phyloP scores from a whole-genome alignment of 345 rosid genomes.

The Eucalyptus pauciflora region DNA sequence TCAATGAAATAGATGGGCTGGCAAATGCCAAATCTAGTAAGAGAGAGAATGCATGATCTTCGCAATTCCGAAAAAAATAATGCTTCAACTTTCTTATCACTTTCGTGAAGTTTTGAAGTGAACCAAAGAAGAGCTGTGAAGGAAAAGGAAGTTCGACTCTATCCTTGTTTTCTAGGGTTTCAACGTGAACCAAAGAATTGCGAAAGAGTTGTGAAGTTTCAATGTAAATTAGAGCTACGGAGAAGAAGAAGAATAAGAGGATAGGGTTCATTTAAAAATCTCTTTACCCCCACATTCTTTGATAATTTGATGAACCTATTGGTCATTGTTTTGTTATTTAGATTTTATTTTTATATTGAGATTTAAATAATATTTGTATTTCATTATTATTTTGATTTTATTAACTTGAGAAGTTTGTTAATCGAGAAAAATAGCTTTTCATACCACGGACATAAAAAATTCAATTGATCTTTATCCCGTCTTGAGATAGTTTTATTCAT shows the following conservation, averaged over 20 bases:
- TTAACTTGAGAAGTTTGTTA: neutral
- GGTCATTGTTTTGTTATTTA: neutral
- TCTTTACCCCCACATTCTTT: neutral
- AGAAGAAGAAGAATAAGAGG: neutral
- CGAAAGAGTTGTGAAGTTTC: neutral
- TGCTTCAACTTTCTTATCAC: neutral
- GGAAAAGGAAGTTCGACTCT: neutral
- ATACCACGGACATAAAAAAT: neutral
- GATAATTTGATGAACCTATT: neutral
- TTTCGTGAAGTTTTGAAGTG: neutral
- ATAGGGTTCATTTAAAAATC: neutral
- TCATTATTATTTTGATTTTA: neutral
- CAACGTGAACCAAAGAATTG: neutral
- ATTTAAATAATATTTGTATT: neutral
- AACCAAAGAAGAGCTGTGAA: neutral
- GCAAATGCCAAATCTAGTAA: neutral
- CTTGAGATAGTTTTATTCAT: neutral
- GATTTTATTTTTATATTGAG: neutral
- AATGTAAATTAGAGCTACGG: neutral
- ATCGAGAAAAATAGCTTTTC: neutral
- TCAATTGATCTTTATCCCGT: neutral
- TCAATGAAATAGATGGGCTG: neutral
- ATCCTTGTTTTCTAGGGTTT: neutral
- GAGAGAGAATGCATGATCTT: neutral
- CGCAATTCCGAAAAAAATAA: neutral